Evolutionary conservation across 306 rosid species (phyloP), one percentile per base, ranked within the genome.

Genomic region (Malus asiatica): DNA sequence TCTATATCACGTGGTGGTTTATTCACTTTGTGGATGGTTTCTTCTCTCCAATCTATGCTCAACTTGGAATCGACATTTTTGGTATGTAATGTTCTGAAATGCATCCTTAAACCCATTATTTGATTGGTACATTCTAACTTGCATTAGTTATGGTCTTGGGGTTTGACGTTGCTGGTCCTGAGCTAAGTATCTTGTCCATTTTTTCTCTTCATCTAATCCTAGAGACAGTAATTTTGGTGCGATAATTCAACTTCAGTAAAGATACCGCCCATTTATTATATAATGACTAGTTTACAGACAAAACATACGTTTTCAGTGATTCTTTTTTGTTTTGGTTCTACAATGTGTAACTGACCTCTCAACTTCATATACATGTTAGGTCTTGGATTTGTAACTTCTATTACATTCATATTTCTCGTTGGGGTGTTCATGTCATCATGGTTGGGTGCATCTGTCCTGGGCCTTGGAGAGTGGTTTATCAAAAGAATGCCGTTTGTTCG

Each of bases 401-500:
- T 93, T 70, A 84, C 91, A 13, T 93, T 93, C 86, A 90, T 93
- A 86, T 93, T 93, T 89, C 45, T 93, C 86, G 87, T 93, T 14
- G 97, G 97, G 86, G 94, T 93, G 78, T 89, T 93, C 89, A 93
- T 93, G 97, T 93, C 97, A 74, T 93, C 97, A 58, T 93, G 97
- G 97, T 78, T 93, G 93, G 97, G 97, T 71, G 88, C 97, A 71
- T 93, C 97, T 84, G 96, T 93, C 75, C 79, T 93, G 78, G 86
- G 88, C 66, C 97, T 93, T 76, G 97, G 97, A 45, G 97, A 93
- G 88, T 93, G 97, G 97, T 89, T 90, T 76, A 93, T 93, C 79
- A 93, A 93, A 85, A 83, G 89, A 83, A 93, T 93, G 97, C 97
- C 97, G 13, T 89, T 93, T 69, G 96, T 93, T 81, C 91, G 96